Evolutionary conservation across 495 filamentous ascomycete genomes (phyloP), one percentile per base, ranked within the genome.

Genomic region (Cairneyella variabilis): DNA sequence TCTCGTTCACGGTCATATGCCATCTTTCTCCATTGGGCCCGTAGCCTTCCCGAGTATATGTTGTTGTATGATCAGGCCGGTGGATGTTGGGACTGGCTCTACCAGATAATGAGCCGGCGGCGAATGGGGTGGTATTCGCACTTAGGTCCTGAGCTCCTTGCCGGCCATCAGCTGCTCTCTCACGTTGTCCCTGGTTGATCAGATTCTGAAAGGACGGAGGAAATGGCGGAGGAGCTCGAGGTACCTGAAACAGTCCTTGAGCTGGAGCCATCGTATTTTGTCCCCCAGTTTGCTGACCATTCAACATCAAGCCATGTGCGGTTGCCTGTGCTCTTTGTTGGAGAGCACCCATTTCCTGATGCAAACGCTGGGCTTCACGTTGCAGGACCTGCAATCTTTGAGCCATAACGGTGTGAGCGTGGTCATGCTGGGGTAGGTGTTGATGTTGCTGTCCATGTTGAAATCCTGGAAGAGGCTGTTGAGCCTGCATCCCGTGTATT

Each of bases 121-220:
- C 38, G n/a, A 28, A 27, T 11, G 36, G 25, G 23, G 50, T 49
- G 10, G 38, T 32, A 46, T n/a, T 39, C 18, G 50, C 48, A 40
- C 40, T 27, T 3, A 14, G 42, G 44, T 58, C 53, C 37, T 58
- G 56, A n/a, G 41, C 41, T 17, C 60, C 55, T 32, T 57, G 50
- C 18, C 44, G 25, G n/a, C 48, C 56, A 52, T 58, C 44, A 11
- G 52, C 46, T 38, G 54, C 70, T 45, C 66, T 63, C 14, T 68
- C 66, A 9, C 73, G 60, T 56, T 74, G 75, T 32, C 68, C 63
- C 56, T 78, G 74, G 11, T 62, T 57, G 9, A 69, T 45, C 11
- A 62, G 56, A 25, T 71, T 66, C 30, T 71, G 68, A 17, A 68
- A 56, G n/a, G 51, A n/a, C 36, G 56, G 57, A 11, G 73, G 50